phyloP scores from a whole-genome alignment of 495 filamentous ascomycete species.

The Arthonia radiata region DNA sequence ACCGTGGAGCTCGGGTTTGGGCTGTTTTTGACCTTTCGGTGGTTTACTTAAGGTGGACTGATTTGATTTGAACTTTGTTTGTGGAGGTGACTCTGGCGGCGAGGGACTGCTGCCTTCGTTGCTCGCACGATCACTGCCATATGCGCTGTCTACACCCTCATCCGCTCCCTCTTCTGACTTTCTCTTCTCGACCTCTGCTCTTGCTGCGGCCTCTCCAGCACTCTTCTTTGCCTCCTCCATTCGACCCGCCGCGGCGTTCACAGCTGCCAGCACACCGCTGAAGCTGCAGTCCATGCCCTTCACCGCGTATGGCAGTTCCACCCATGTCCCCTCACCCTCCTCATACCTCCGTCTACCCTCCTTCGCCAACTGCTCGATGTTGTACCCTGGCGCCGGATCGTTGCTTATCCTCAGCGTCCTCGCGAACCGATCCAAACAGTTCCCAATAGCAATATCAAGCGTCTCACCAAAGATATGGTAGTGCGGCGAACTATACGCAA shows the following conservation, averaged over 20 bases:
- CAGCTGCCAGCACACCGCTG: constrained; percentile 61
- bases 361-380: constrained; percentile 92
- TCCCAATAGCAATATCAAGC: constrained; percentile 90
- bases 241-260: constrained; percentile 33
- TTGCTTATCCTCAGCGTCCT: constrained; percentile 75
- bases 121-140: no score
- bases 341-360: constrained; percentile 16
- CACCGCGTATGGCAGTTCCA: constrained; percentile 85
- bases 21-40: no score
- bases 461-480: constrained; percentile 97
- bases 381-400: constrained; percentile 89
- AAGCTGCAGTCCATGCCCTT: constrained; percentile 98
- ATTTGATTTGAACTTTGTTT: no score
- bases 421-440: constrained; percentile 91
- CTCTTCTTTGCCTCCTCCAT: constrained; percentile 15
- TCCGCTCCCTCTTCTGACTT: no score
- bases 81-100: no score
- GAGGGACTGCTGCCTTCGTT: no score
- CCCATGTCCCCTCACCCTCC: constrained; percentile 19
- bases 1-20: no score
- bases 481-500: constrained; percentile 77
- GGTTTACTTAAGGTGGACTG: no score
- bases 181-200: no score
- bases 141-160: no score
- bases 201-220: constrained; percentile 5